A percentile compares a stretch with the other conserved stretches of the same genome.
Evolutionary conservation across 768 basidiomycete species (phyloP).

Genomic region (Tricholoma sp.): DNA sequence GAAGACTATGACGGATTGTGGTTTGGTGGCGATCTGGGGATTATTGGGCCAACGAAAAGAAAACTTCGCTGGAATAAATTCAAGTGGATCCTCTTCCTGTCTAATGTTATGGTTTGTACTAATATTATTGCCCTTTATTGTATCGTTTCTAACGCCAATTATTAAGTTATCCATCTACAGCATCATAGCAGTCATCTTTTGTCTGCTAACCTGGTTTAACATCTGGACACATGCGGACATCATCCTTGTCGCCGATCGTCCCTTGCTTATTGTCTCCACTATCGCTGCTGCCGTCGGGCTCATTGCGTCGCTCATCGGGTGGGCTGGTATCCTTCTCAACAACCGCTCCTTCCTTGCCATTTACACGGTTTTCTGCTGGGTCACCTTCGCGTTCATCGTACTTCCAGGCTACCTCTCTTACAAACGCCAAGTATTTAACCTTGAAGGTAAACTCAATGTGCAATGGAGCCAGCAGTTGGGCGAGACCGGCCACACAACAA

Average conservation of each 20-base stretch:
- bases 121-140: not conserved
- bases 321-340: slow-evolving; percentile 81
- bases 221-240: slow-evolving; percentile 64
- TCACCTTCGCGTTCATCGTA: slow-evolving; percentile 67
- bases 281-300: slow-evolving; percentile 55
- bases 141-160: slow-evolving; percentile 1
- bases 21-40: slow-evolving; percentile 18
- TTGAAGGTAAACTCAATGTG: slow-evolving; percentile 74
- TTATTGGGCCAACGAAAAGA: not conserved
- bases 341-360: slow-evolving; percentile 78
- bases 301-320: slow-evolving; percentile 68
- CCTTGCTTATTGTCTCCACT: slow-evolving; percentile 68
- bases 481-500: slow-evolving; percentile 50
- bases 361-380: slow-evolving; percentile 75
- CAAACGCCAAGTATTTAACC: slow-evolving; percentile 48
- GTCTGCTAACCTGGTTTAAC: slow-evolving; percentile 76
- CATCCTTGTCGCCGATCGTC: slow-evolving; percentile 59
- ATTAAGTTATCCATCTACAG: slow-evolving; percentile 51
- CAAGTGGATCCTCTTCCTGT: slow-evolving; percentile 73
- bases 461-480: slow-evolving; percentile 66
- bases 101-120: slow-evolving; percentile 46
- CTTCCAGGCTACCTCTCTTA: slow-evolving; percentile 78
- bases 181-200: slow-evolving; percentile 53
- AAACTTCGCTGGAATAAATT: slow-evolving; percentile 39
- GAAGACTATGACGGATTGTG: slow-evolving; percentile 12